Evolutionary conservation across 2,329 filamentous ascomycete species (phyloP), one percentile per base, ranked within the genome.

Genomic region (Apiospora pterosperma): DNA sequence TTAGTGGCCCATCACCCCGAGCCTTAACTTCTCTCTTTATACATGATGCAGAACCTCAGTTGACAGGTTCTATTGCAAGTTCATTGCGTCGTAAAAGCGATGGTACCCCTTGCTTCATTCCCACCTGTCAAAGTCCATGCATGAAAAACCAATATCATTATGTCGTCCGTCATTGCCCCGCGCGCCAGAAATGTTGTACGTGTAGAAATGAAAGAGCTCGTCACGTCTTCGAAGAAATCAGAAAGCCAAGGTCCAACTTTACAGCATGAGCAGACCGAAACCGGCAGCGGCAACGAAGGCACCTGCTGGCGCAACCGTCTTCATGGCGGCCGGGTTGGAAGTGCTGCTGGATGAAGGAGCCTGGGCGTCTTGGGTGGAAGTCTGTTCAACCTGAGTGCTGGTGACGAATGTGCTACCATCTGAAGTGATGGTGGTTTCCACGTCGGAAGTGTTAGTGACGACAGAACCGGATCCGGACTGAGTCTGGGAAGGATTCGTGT

Each of bases 31-130:
- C 60, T 41, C 39, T 62, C 28, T 62, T 62, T 62, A 36, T 48
- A 62, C 60, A 62, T 48, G 60, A 62, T 28, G 28, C 36, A 41
- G 25, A 41, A 41, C 36, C 23, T 36, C 36, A 61, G 36, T 12
- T 41, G 21, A 39, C 59, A 39, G 59, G 59, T 23, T n/a, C 12
- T 31, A 31, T 38, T 60, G 25, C 48, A n/a, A 62, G 31, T 39
- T 62, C 60, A 36, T 62, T 62, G 60, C 60, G 58, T 62, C 60
- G 60, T 62, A 34, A 61, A 61, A 41, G 36, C 39, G 25, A 44
- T 42, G 38, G 39, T 21, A 62, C 28, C 39, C n/a, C 36, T 34
- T 62, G 3, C 60, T 23, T 62, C 60, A 42, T 62, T 25, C 58
- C 34, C 58, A 19, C 34, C 36, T 36, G n/a, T 60, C 58, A 55